Conservation (phyloP, 768 basidiomycete species). For the Multifurca ochricompacta region DNA sequence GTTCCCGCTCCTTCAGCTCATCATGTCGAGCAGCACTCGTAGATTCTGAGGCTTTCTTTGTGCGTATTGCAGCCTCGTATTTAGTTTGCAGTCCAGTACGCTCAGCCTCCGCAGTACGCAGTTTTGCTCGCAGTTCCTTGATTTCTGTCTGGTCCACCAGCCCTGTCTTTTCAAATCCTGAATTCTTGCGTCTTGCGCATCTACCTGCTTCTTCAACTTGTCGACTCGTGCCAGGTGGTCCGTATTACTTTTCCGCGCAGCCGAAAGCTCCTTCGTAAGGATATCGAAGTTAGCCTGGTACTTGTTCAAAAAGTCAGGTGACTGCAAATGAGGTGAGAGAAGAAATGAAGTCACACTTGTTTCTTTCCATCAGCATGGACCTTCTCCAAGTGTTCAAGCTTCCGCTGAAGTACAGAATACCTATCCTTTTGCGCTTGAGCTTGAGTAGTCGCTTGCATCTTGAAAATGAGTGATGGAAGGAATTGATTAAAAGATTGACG, state of each 20-base stretch:
- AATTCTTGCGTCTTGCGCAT: constrained; percentile 47
- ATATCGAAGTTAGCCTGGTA: constrained; percentile 54
- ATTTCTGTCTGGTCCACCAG: constrained; percentile 49
- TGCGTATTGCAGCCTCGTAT: constrained; percentile 43
- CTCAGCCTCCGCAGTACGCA: constrained; percentile 51
- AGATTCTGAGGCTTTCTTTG: constrained; percentile 41
- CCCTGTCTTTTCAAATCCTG: constrained; percentile 51
- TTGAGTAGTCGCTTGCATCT: constrained; percentile 5
- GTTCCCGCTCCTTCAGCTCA: constrained; percentile 49
- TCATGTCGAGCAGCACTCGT: constrained; percentile 45
- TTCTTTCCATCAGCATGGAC: constrained; percentile 62
- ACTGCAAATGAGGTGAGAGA: not conserved
- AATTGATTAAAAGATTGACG: not conserved
- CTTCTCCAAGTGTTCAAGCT: constrained; percentile 56
- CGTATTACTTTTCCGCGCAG: constrained; percentile 36
- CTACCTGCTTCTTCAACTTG: constrained; percentile 57
- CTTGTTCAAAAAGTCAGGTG: constrained; percentile 31
- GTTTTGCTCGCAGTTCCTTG: constrained; percentile 52
- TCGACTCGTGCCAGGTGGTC: constrained; percentile 50
- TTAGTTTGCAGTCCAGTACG: constrained; percentile 43
- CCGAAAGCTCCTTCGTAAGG: constrained; percentile 47
- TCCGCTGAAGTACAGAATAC: constrained; percentile 48
- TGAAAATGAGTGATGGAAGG: not conserved
- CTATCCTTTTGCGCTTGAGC: constrained; percentile 31
- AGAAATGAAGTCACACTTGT: constrained; percentile 36